Evolutionary conservation across 768 basidiomycete genomes (phyloP).

Genomic region (Tylopilus felleus): DNA sequence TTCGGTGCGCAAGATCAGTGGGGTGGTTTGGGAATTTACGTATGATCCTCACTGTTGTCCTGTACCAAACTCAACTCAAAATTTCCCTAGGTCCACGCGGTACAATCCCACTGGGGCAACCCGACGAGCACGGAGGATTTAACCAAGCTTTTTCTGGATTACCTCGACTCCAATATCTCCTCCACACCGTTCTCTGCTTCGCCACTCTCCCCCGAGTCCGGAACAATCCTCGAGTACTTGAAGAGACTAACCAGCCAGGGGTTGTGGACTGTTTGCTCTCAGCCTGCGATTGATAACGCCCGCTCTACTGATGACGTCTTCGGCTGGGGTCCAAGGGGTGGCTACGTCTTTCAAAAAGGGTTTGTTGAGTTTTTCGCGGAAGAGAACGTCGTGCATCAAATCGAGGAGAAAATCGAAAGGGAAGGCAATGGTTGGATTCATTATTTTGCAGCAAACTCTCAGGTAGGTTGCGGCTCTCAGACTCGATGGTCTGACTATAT

Average conservation of each 20-base stretch:
- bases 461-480: constrained; percentile 42
- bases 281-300: constrained; percentile 86
- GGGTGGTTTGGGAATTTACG: constrained; percentile 65
- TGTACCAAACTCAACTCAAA: not conserved
- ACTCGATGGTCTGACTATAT: not conserved
- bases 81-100: constrained; percentile 51
- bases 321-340: constrained; percentile 91
- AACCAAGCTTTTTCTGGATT: constrained; percentile 72
- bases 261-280: constrained; percentile 97
- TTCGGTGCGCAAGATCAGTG: constrained; percentile 80
- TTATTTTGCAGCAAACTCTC: constrained; percentile 79
- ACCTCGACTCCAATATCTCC: constrained; percentile 69
- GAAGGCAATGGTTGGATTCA: constrained; percentile 67
- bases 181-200: constrained; percentile 88
- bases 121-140: constrained; percentile 62
- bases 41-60: constrained; percentile 27
- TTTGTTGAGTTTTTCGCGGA: constrained; percentile 97
- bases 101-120: constrained; percentile 71
- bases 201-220: constrained; percentile 79
- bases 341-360: constrained; percentile 96
- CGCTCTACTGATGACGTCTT: constrained; percentile 71
- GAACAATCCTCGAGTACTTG: constrained; percentile 73
- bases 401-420: constrained; percentile 55
- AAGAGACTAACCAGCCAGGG: constrained; percentile 70
- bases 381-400: constrained; percentile 48